These are phyloP conservation scores for Coriaria nepalensis DNA, from an alignment of 306 rosid species.

Conservation along the genomic window DNA sequence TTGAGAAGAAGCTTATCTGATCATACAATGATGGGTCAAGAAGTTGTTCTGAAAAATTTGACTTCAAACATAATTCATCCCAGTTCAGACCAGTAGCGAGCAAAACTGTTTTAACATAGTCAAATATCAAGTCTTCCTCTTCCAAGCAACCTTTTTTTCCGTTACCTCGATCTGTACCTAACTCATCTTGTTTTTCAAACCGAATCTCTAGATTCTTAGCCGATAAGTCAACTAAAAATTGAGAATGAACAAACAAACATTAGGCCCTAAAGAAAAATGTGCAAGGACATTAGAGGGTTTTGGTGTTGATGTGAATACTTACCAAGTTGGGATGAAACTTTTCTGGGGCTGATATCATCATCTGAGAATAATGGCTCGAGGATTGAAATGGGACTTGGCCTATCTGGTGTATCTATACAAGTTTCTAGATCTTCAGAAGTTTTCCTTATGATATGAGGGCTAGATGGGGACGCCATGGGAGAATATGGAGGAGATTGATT, in stretches of 20 bases:
- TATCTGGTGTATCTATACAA: constrained; percentile 27
- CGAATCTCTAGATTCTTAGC: constrained; percentile 39
- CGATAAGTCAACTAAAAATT: constrained; percentile 35
- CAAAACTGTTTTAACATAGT: constrained; percentile 43
- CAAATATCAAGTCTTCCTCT: constrained; percentile 43
- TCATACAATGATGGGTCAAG: constrained; percentile 46
- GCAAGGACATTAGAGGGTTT: background rate
- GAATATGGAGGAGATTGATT: constrained; percentile 25
- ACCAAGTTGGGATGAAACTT: constrained; percentile 33
- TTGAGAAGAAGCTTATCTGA: constrained; percentile 41
- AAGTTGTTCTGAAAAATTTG: constrained; percentile 59
- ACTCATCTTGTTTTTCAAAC: constrained; percentile 52
- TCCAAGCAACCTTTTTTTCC: constrained; percentile 25
- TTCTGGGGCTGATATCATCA: constrained; percentile 42
- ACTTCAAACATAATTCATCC: constrained; percentile 46
- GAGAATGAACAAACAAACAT: constrained; percentile 16
- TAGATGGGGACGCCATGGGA: constrained; percentile 37
- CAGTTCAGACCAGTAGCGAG: constrained; percentile 51
- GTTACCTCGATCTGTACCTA: constrained; percentile 26
- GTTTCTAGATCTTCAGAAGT: constrained; percentile 35
- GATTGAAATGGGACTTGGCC: constrained; percentile 93
- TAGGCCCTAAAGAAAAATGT: background rate
- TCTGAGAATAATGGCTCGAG: constrained; percentile 55
- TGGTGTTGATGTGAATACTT: constrained; percentile 11
- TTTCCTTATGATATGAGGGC: constrained; percentile 23